Percentiles rank a stretch among this genome's conserved stretches.
Conservation (phyloP, 1,139 yeast species). For the Saccharomyces hybrid region DNA sequence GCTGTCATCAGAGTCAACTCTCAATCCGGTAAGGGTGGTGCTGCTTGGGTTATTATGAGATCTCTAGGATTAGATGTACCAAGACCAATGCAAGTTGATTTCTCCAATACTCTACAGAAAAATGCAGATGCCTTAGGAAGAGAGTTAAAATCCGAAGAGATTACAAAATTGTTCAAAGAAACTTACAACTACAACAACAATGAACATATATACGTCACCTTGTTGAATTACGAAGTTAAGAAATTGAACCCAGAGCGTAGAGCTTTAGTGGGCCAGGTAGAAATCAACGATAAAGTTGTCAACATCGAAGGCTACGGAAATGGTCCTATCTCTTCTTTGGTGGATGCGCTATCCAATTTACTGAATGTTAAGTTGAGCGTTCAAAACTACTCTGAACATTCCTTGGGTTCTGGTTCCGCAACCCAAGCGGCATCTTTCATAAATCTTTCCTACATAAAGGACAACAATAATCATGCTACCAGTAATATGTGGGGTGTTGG, state of each 20-base stretch:
- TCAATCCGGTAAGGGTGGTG: conserved; percentile 99
- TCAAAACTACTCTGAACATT: conserved; percentile 82
- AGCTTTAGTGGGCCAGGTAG: conserved; percentile 43
- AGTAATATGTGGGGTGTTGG: conserved; percentile 86
- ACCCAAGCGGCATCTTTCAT: conserved; percentile 89
- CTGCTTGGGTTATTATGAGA: conserved; percentile 92
- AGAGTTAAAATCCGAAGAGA: conserved; percentile 73
- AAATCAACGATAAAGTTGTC: conserved; percentile 34
- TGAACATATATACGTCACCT: conserved; percentile 27
- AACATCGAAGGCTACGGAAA: conserved; percentile 70
- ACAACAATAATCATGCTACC: conserved; percentile 37
- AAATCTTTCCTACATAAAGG: conserved; percentile 45
- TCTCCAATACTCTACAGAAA: conserved; percentile 74
- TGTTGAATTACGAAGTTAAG: conserved; percentile 45
- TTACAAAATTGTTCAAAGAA: conserved; percentile 63
- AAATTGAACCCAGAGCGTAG: conserved; percentile 40
- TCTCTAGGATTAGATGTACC: conserved; percentile 88
- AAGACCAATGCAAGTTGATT: conserved; percentile 82
- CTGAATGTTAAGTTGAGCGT: conserved; percentile 62
- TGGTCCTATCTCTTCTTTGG: conserved; percentile 91
- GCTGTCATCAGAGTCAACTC: conserved; percentile 97
- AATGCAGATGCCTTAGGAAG: conserved; percentile 79
- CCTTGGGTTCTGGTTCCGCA: conserved; percentile 78
- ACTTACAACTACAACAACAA: conserved; percentile 59
- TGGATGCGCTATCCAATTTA: conserved; percentile 60